Percentiles rank a stretch among this genome's conserved stretches.
These are phyloP conservation scores for Vanderwaltozyma polyspora DNA, from an alignment of 805 yeast genomes.

Conservation along the genomic window DNA sequence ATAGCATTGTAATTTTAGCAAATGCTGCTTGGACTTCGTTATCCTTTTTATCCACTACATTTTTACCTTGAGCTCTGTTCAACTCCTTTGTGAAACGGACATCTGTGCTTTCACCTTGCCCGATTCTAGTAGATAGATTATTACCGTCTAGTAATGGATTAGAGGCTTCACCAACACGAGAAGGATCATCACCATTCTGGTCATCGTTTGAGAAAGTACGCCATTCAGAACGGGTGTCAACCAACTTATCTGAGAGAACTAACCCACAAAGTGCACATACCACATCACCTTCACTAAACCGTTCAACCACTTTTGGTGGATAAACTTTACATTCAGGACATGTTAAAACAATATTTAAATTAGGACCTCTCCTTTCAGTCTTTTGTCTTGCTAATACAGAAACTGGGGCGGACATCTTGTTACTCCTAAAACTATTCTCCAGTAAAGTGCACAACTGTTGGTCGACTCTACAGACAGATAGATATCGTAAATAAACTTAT, in stretches of 20 bases:
- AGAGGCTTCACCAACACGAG: slow-evolving; percentile 98
- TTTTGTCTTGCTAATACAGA: slow-evolving; percentile 9
- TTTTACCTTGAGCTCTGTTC: slow-evolving; percentile 78
- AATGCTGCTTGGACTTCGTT: slow-evolving; percentile 81
- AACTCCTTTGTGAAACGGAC: slow-evolving; percentile 80
- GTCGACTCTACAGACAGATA: too few relatives aligned
- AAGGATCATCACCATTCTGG: slow-evolving; percentile 95
- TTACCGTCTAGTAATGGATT: slow-evolving; percentile 86
- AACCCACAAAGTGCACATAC: slow-evolving; percentile 97
- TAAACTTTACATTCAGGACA: slow-evolving; percentile 95
- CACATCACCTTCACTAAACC: slow-evolving; percentile 95
- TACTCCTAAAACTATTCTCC: too few relatives aligned
- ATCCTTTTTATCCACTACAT: slow-evolving; percentile 78
- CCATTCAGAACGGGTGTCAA: slow-evolving; percentile 96
- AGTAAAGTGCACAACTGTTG: too few relatives aligned
- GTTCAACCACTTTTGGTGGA: slow-evolving; percentile 90
- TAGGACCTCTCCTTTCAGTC: slow-evolving; percentile 45
- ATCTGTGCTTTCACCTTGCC: slow-evolving; percentile 79
- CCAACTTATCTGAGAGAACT: slow-evolving; percentile 82
- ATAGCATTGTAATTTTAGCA: slow-evolving; percentile 85
- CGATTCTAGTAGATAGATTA: slow-evolving; percentile 85
- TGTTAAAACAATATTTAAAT: slow-evolving; percentile 76
- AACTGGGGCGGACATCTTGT: slow-evolving; percentile 10
- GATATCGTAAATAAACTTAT: too few relatives aligned
- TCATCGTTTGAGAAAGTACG: slow-evolving; percentile 96